A percentile compares a stretch with the other conserved stretches of the same genome.
Evolutionary conservation across 2,329 filamentous ascomycete species (phyloP).

Genomic region (Capronia coronata): DNA sequence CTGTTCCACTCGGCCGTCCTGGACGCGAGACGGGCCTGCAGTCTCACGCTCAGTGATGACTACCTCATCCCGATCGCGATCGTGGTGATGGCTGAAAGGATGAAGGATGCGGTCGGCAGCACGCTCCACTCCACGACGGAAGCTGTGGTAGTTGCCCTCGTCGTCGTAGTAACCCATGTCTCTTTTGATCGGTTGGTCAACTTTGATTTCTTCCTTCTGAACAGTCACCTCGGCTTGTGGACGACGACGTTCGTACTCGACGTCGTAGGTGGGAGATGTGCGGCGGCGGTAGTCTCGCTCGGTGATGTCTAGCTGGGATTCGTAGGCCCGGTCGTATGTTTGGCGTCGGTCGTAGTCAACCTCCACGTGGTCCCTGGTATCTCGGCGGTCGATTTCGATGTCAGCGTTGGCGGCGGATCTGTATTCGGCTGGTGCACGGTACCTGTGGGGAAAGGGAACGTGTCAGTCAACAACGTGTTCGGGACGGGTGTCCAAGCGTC

Average conservation of each 20-base stretch:
- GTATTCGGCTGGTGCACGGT: slow-evolving; percentile 27
- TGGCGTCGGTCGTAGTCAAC: slow-evolving; percentile 21
- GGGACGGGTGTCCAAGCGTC: slow-evolving; percentile 27
- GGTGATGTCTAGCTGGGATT: slow-evolving; percentile 48
- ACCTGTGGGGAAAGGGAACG: slow-evolving; percentile 18
- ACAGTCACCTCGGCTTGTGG: slow-evolving; percentile 33
- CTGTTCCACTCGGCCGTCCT: slow-evolving; percentile 40
- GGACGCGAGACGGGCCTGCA: slow-evolving; percentile 41
- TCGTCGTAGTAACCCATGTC: slow-evolving; percentile 73
- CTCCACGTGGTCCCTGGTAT: slow-evolving; percentile 28
- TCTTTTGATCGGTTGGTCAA: slow-evolving; percentile 44
- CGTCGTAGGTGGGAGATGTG: slow-evolving; percentile 48
- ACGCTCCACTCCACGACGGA: slow-evolving; percentile 63
- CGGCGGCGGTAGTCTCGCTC: slow-evolving; percentile 62
- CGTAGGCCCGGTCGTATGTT: slow-evolving; percentile 38
- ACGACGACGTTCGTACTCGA: slow-evolving; percentile 40
- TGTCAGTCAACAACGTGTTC: slow-evolving; percentile 26
- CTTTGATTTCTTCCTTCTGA: slow-evolving; percentile 43
- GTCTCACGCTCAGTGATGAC: slow-evolving; percentile 40
- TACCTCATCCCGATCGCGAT: slow-evolving; percentile 35
- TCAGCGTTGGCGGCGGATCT: slow-evolving; percentile 34
- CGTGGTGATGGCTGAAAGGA: slow-evolving; percentile 52
- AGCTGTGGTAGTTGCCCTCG: slow-evolving; percentile 67
- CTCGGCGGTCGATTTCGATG: slow-evolving; percentile 39
- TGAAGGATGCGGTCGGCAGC: slow-evolving; percentile 60